phyloP scores from a whole-genome alignment of 768 basidiomycete species.

The Rhodotorula paludigena region DNA sequence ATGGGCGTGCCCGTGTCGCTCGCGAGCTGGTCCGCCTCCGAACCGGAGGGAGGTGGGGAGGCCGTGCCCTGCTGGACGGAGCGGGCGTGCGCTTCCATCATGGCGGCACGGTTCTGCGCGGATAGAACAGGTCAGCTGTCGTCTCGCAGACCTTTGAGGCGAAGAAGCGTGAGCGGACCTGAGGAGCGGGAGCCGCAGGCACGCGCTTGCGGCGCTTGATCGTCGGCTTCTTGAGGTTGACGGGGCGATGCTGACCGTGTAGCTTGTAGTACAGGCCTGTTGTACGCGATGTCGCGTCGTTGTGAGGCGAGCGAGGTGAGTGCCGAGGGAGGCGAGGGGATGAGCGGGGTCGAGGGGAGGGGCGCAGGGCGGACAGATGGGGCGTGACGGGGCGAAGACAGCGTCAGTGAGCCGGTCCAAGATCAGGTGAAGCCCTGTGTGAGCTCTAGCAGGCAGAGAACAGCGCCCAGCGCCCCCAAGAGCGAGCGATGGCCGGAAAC shows the following conservation, averaged over 20 bases:
- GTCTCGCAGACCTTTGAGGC: too few relatives aligned
- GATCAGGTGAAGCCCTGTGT: too few relatives aligned
- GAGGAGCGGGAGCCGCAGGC: constrained; percentile 60
- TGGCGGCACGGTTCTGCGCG: constrained; percentile 30
- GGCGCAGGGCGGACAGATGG: too few relatives aligned
- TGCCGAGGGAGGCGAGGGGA: background rate
- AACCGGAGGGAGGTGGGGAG: constrained; percentile 22
- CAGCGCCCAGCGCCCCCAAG: too few relatives aligned
- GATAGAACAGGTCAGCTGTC: background rate
- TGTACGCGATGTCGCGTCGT: background rate
- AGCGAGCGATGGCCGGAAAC: too few relatives aligned
- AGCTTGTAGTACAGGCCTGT: constrained; percentile 96
- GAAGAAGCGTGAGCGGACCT: constrained; percentile 4
- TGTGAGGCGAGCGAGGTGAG: background rate
- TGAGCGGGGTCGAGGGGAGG: background rate
- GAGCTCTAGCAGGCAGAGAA: too few relatives aligned
- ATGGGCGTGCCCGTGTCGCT: background rate
- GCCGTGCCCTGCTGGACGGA: background rate
- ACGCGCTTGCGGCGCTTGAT: constrained; percentile 98
- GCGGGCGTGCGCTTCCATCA: constrained; percentile 24
- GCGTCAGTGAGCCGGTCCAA: too few relatives aligned
- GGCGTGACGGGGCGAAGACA: background rate
- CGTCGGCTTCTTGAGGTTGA: constrained; percentile 97
- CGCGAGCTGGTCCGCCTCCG: constrained; percentile 10
- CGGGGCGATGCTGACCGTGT: constrained; percentile 92